These are phyloP conservation scores for Cladophialophora chaetospira DNA, from an alignment of 2,329 filamentous ascomycete genomes.

Conservation along the genomic window DNA sequence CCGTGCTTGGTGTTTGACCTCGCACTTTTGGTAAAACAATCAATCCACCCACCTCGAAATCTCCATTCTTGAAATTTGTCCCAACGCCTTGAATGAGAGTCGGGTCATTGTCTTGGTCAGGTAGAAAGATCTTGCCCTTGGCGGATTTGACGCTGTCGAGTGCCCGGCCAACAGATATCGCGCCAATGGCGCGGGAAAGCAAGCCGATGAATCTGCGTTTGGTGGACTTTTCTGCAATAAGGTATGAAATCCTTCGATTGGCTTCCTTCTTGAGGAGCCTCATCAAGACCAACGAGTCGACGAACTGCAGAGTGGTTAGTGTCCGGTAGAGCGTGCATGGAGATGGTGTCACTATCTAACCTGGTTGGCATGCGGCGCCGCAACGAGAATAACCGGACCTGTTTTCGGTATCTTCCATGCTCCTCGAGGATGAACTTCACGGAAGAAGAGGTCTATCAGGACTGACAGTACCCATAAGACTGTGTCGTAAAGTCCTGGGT, in stretches of 20 bases:
- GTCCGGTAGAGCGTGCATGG: not conserved
- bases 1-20: constrained; percentile 75
- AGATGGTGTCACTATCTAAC: constrained; percentile 49
- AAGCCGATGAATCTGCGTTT: constrained; percentile 85
- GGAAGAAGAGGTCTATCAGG: constrained; percentile 94
- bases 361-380: constrained; percentile 95
- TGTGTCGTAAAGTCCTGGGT: constrained; percentile 54
- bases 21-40: constrained; percentile 84
- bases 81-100: constrained; percentile 76
- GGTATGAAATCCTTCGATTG: constrained; percentile 82
- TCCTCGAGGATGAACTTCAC: constrained; percentile 91
- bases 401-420: constrained; percentile 91
- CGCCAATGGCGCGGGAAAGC: constrained; percentile 79
- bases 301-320: constrained; percentile 64
- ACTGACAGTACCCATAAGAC: constrained; percentile 59
- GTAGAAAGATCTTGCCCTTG: constrained; percentile 79
- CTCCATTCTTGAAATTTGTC: constrained; percentile 74
- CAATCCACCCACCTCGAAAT: constrained; percentile 77
- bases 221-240: constrained; percentile 95
- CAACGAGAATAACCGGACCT: constrained; percentile 92
- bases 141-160: constrained; percentile 84
- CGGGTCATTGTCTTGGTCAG: constrained; percentile 82
- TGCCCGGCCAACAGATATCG: constrained; percentile 89
- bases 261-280: constrained; percentile 84
- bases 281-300: constrained; percentile 92